Evolutionary conservation across 257 asterid genomes (phyloP).

Genomic region (Vinca minor): DNA sequence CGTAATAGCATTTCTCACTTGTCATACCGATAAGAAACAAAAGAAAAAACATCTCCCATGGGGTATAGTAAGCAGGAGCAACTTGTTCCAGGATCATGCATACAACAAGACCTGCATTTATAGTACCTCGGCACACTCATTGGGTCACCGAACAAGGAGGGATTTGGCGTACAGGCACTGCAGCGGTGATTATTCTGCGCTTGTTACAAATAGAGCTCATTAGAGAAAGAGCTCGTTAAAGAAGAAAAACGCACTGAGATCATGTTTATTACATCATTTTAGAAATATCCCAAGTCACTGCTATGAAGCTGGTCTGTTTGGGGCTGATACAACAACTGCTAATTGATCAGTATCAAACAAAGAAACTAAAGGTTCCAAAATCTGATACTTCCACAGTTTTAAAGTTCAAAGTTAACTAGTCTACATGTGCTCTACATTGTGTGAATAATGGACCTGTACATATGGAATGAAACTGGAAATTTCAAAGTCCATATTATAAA

Average conservation of each 20-base stretch:
- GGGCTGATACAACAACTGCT: no score
- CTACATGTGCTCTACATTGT: no score
- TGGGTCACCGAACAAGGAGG: conserved; percentile 28
- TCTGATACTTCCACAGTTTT: no score
- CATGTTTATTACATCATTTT: background rate
- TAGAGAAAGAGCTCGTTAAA: no score
- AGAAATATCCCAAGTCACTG: background rate
- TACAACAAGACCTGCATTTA: conserved; percentile 10
- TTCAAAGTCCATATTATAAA: no score
- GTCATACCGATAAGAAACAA: background rate
- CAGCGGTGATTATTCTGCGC: conserved; percentile 27
- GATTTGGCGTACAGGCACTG: conserved; percentile 13
- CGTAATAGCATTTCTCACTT: background rate
- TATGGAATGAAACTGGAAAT: no score
- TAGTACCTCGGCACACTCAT: conserved; percentile 12
- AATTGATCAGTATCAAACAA: no score
- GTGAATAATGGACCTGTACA: no score
- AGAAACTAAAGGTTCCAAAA: no score
- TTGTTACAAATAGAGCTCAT: conserved; percentile 3
- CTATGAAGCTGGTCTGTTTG: background rate
- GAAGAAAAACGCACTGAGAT: background rate
- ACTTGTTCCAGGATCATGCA: background rate
- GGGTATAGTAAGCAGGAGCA: background rate
- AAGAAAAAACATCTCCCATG: background rate
- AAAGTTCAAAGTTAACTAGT: no score